Evolutionary conservation across 495 filamentous ascomycete species (phyloP).

Genomic region (Podospora pseudoanserina): DNA sequence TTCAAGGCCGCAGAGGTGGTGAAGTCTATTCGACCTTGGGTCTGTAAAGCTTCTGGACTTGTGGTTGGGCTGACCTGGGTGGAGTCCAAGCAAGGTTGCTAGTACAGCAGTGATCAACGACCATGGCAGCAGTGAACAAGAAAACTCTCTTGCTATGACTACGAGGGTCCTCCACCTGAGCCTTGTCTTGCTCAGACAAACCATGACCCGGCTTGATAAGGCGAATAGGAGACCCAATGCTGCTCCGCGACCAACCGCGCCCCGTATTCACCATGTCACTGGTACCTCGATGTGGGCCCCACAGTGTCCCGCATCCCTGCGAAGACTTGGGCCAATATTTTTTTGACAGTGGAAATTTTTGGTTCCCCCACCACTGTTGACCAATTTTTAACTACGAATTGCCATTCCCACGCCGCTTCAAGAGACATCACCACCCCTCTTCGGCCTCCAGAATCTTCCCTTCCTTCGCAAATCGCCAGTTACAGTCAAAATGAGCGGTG

Average conservation of each 20-base stretch:
- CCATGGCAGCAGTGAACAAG: background rate
- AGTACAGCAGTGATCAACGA: background rate
- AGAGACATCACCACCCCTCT: slow-evolving; percentile 6
- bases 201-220: background rate
- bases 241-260: background rate
- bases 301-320: slow-evolving; percentile 4
- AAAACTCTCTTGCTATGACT: background rate
- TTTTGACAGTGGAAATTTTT: slow-evolving; percentile 24
- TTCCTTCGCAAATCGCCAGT: background rate
- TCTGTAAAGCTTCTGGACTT: background rate
- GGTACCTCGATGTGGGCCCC: slow-evolving; percentile 3
- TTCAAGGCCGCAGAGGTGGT: background rate
- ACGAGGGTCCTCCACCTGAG: too few species aligned
- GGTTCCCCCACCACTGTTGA: slow-evolving; percentile 17
- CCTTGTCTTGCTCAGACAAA: background rate
- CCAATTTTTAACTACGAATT: slow-evolving; percentile 17
- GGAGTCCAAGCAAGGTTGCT: background rate
- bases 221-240: background rate
- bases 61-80: background rate
- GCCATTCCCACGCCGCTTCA: slow-evolving; percentile 7
- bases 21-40: background rate
- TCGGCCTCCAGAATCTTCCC: background rate
- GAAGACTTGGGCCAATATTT: slow-evolving; percentile 17
- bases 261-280: background rate
- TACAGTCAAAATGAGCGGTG: slow-evolving; percentile 34